Base-by-base conservation (phyloP, 257 asterid species). In the Solanum rostratum region DNA sequence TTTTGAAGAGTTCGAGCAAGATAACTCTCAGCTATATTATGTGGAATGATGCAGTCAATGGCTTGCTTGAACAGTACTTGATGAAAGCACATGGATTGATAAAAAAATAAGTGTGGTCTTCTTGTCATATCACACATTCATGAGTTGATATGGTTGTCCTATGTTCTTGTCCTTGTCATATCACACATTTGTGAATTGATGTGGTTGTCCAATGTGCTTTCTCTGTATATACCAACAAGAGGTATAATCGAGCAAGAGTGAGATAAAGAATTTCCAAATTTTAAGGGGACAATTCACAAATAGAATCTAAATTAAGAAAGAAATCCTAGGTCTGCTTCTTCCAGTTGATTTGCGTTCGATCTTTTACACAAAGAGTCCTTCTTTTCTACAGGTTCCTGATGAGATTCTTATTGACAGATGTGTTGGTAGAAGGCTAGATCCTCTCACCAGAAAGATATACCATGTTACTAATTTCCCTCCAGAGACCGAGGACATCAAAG, bases 381-480 rank as follows among this genome's bases (percentile, higher is more conserved):
- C 46, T 88, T 84, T 85, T 88, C 39, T 24, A 81, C 89, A 96
- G 99, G 99, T 96, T 83, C 97, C 95, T 83, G 98, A 93, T 86
- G 95, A 92, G 65, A 84, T 91, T 89, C 92, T 96, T 78, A 87
- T 94, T 62, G 93, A 91, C 89, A 92, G 99, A 89, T 92, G 99
- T 89, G 88, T 96, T 86, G 99, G 97, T 84, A 88, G 99, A 92
- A 93, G 97, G 88, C 84, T 94, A 84, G 99, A 96, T 90, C 97
- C 99, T 87, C 85, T 88, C 82, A 93, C 96, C 4, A 97, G 98
- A 73, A 94, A 85, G 83, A 93, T 96, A 69, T 96, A 93, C 87
- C 99, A 94, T 88, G 53, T 92, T 29, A 92, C 86, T 43, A 86
- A 91, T 84, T 92, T 91, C 89, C 97, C 92, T 85, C 97, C 98